phyloP scores from a whole-genome alignment of 805 yeast genomes.

The Kregervanrija delftensis region DNA sequence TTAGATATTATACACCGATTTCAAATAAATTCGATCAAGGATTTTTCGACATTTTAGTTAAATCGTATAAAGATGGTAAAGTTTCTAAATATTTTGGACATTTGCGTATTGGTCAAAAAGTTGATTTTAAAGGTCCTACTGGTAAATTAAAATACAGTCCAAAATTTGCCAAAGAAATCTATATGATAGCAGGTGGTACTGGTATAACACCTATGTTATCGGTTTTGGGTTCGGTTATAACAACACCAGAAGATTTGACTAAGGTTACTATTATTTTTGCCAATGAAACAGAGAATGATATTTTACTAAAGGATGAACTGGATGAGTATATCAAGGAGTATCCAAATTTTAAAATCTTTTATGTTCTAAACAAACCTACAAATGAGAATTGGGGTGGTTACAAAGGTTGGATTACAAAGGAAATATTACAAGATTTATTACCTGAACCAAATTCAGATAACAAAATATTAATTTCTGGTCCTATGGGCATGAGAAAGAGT shows the following conservation, averaged over 20 bases:
- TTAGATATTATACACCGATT: slow-evolving; percentile 73
- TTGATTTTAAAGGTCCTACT: slow-evolving; percentile 72
- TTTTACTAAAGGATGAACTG: slow-evolving; percentile 61
- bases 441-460: slow-evolving; percentile 45
- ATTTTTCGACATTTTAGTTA: slow-evolving; percentile 68
- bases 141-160: slow-evolving; percentile 57
- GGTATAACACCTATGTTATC: slow-evolving; percentile 90
- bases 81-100: slow-evolving; percentile 64
- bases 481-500: slow-evolving; percentile 55
- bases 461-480: slow-evolving; percentile 68
- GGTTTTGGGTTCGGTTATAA: slow-evolving; percentile 62
- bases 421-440: slow-evolving; percentile 44
- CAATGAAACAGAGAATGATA: slow-evolving; percentile 72
- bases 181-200: slow-evolving; percentile 77
- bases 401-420: slow-evolving; percentile 54
- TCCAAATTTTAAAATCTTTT: slow-evolving; percentile 55
- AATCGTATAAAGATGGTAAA: slow-evolving; percentile 65
- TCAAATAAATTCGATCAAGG: slow-evolving; percentile 66
- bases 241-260: slow-evolving; percentile 61
- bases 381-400: slow-evolving; percentile 48
- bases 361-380: slow-evolving; percentile 49
- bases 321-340: slow-evolving; percentile 61
- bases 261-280: slow-evolving; percentile 59
- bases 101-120: slow-evolving; percentile 56
- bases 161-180: slow-evolving; percentile 57